Conservation (phyloP, 176 grass and related monocot genomes). For the Lolium perenne region DNA sequence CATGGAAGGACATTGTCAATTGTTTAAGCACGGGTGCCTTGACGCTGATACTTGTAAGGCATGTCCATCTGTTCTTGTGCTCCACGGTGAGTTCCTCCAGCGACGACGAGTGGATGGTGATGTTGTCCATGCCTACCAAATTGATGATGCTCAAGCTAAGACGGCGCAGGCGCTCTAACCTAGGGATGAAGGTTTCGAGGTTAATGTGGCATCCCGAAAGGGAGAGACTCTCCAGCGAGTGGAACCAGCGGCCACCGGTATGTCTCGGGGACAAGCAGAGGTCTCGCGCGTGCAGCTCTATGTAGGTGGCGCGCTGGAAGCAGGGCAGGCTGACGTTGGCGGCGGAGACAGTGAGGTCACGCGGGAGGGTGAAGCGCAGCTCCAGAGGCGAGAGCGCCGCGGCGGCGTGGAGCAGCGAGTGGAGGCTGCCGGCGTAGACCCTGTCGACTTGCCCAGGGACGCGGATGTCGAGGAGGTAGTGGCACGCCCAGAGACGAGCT, state of each 20-base stretch:
- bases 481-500: neutral
- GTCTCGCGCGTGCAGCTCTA: neutral
- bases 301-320: conserved; percentile 15
- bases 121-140: neutral
- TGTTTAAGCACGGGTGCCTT: too few relatives aligned
- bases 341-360: neutral
- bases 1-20: too few relatives aligned
- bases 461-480: neutral
- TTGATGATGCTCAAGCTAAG: neutral
- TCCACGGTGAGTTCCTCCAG: neutral
- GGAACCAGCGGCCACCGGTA: neutral
- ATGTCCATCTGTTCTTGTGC: neutral
- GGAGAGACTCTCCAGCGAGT: neutral
- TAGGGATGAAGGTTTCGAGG: neutral
- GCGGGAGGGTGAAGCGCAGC: neutral
- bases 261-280: neutral
- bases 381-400: neutral
- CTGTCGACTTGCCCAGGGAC: neutral
- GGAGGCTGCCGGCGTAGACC: neutral
- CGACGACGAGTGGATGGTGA: neutral
- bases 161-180: neutral
- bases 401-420: neutral
- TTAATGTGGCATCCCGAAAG: neutral
- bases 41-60: too few relatives aligned
- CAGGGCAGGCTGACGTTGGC: neutral